phyloP scores from a whole-genome alignment of 1,284 basidiomycete species.

The Malassezia arunalokei region DNA sequence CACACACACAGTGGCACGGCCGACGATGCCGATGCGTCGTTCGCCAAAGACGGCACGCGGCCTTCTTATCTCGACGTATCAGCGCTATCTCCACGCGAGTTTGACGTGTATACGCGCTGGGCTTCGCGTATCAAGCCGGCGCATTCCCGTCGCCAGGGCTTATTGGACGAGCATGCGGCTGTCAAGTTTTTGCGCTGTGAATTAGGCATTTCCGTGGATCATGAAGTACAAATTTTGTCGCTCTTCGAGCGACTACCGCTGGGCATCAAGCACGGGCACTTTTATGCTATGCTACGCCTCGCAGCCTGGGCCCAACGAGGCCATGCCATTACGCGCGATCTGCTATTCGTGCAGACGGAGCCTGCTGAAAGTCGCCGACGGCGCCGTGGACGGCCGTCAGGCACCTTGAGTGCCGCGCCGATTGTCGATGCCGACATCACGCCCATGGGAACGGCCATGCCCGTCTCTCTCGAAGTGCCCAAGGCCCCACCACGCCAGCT shows the following conservation, averaged over 20 bases:
- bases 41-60: background rate
- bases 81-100: constrained; percentile 43
- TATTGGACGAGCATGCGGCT: constrained; percentile 40
- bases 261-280: constrained; percentile 37
- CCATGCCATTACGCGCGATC: constrained; percentile 18
- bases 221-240: constrained; percentile 41
- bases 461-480: background rate
- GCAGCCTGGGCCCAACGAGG: constrained; percentile 42
- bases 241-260: constrained; percentile 41
- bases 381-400: background rate
- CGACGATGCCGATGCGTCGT: background rate
- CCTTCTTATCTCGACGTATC: constrained; percentile 27
- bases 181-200: constrained; percentile 38
- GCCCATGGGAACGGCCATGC: background rate
- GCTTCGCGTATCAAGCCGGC: constrained; percentile 31
- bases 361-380: constrained; percentile 6
- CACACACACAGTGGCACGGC: background rate
- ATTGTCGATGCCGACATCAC: background rate
- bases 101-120: constrained; percentile 29
- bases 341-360: constrained; percentile 37
- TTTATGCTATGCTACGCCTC: constrained; percentile 41
- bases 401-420: constrained; percentile 3
- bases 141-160: constrained; percentile 30
- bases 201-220: constrained; percentile 31
- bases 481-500: constrained; percentile 10